Percentiles rank a stretch among this genome's conserved stretches.
Conservation (phyloP, 345 rosid genomes). For the Barbarea vulgaris region DNA sequence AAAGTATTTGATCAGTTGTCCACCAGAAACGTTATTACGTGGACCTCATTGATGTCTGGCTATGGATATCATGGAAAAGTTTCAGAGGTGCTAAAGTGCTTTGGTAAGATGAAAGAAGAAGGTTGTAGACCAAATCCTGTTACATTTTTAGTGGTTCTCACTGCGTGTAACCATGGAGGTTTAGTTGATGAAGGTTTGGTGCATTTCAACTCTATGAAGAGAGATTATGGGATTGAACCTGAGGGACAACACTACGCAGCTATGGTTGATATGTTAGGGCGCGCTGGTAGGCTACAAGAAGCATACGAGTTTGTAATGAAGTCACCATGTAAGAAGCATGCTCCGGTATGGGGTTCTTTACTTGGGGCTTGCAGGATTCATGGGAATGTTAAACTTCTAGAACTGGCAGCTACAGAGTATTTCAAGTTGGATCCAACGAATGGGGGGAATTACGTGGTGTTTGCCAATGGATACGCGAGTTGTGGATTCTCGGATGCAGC, state of each 20-base stretch:
- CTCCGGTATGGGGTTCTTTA: constrained; percentile 70
- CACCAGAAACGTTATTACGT: constrained; percentile 56
- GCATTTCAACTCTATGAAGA: constrained; percentile 56
- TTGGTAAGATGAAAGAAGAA: constrained; percentile 59
- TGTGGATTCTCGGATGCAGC: constrained; percentile 66
- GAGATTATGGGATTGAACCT: constrained; percentile 61
- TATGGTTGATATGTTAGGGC: constrained; percentile 70
- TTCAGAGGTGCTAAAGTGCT: constrained; percentile 60
- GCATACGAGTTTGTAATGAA: constrained; percentile 60
- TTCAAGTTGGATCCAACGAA: constrained; percentile 61
- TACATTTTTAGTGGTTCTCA: constrained; percentile 67
- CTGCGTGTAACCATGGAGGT: constrained; percentile 81
- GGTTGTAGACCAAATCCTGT: constrained; percentile 64
- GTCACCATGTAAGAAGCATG: constrained; percentile 60
- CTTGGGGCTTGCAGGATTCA: constrained; percentile 73
- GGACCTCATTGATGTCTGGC: constrained; percentile 77
- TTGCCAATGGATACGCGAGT: constrained; percentile 63
- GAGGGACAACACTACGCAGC: constrained; percentile 68
- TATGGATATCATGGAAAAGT: constrained; percentile 71
- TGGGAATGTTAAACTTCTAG: constrained; percentile 55
- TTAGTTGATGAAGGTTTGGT: constrained; percentile 59
- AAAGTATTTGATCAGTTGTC: constrained; percentile 47
- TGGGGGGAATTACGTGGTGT: constrained; percentile 70
- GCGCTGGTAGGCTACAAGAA: constrained; percentile 67
- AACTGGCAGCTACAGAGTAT: constrained; percentile 56